Evolutionary conservation across 2,329 filamentous ascomycete genomes (phyloP), one percentile per base, ranked within the genome.

Genomic region (Cyphellophora attinorum): DNA sequence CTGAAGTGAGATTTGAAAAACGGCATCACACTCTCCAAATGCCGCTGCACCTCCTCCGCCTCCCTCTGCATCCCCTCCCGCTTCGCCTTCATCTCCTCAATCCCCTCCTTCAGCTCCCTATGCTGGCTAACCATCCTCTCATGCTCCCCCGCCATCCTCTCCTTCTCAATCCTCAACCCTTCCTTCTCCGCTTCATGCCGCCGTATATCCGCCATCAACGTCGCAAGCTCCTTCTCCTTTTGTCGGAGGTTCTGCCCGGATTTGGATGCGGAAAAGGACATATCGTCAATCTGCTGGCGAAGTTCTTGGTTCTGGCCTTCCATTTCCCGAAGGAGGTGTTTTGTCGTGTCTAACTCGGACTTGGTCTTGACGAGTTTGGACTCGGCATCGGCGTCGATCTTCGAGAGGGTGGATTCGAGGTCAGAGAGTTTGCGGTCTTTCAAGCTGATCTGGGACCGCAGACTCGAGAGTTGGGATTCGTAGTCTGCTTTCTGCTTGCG

Each of bases 171-270:
- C 45, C 94, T 85, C 21, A 93, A 76, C 11, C 69, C 70, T 42
- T 76, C 78, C 18, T 81, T 82, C 50, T 95, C 88, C 33, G 79
- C 76, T 54, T 94, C 83, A 46, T 81, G 80, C 44, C 81, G 85
- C 55, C 81, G 83, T 44, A 88, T 76, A 55, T 98, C 91, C 8
- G 78, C 77, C 48, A 86, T 85, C 19, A 96, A 70, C 29, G 96
- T 71, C 1, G 81, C 73, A 13, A 98, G 67, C 53, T 98, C 93
- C 56, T 88, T 94, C 54, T 98, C 91, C 56, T 96, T 98, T 39
- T 83, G 80, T 15, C 86, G 75, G 15, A 98, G 81, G 28, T 96
- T 73, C 50, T 96, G 89, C 58, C 98, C 91, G 46, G 94, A 96
- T 52, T 88, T 85, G 0, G 86, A 93, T 1, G 89, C 94, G 0